Conservation (phyloP, 805 yeast species). For the Komagataella pastoris region DNA sequence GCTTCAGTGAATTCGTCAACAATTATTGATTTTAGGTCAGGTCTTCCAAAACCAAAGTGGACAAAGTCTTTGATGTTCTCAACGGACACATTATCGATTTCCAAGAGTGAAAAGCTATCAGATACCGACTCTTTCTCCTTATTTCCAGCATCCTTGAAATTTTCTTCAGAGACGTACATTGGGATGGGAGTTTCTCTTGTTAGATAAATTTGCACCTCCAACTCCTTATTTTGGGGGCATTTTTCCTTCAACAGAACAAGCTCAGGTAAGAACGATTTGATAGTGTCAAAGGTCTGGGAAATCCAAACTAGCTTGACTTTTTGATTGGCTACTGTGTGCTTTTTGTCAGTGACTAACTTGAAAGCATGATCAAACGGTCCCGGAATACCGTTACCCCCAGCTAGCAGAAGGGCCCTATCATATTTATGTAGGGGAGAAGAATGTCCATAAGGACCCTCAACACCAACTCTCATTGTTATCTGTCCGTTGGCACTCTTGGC, state of each 20-base stretch:
- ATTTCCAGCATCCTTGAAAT: not conserved
- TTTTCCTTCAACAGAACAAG: constrained; percentile 15
- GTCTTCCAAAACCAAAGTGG: constrained; percentile 32
- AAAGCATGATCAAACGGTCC: constrained; percentile 30
- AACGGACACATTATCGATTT: constrained; percentile 11
- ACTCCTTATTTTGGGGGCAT: constrained; percentile 6
- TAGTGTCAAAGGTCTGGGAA: constrained; percentile 34
- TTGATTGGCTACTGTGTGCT: constrained; percentile 9
- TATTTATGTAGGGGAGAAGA: constrained; percentile 32
- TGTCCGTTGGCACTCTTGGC: constrained; percentile 13
- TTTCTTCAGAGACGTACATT: not conserved
- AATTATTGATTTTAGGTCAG: constrained; percentile 21
- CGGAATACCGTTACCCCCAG: constrained; percentile 71
- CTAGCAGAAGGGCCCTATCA: constrained; percentile 42
- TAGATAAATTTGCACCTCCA: constrained; percentile 20
- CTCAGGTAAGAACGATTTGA: constrained; percentile 38
- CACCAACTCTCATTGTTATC: constrained; percentile 18
- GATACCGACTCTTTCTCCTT: not conserved
- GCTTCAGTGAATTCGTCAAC: constrained; percentile 21
- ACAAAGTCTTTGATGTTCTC: constrained; percentile 18
- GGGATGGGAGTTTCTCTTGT: constrained; percentile 17
- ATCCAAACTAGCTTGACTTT: constrained; percentile 48
- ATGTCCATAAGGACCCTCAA: constrained; percentile 68
- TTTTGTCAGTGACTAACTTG: constrained; percentile 13
- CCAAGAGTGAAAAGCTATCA: not conserved